Conservation (phyloP, 306 rosid genomes). For the barrel medic (Medicago truncatula) region MtrunA17r5.0-ANR NC_053044.1:57309501-57310000, state of each 20-base stretch:
- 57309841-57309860: background rate
- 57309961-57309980: conserved; percentile 45
- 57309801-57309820: background rate
- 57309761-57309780: conserved; percentile 4
- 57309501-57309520: conserved; percentile 38
- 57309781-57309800: background rate
- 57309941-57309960: background rate
- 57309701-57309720: conserved; percentile 17
- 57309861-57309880: background rate
- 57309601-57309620: conserved; percentile 97
- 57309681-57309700: conserved; percentile 59
- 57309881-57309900: background rate
- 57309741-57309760: conserved; percentile 22
- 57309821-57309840: background rate
- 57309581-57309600: conserved; percentile 98
- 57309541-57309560: conserved; percentile 20
- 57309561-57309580: conserved; percentile 51
- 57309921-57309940: background rate
- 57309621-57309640: conserved; percentile 85
- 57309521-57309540: conserved; percentile 6
- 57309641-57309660: conserved; percentile 87
- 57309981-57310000: conserved; percentile 94
- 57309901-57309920: conserved; percentile 14
- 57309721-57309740: conserved; percentile 13
- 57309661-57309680: conserved; percentile 97